Percentiles rank a stretch among this genome's conserved stretches.
These are phyloP conservation scores for Mycena albidolilacea DNA, from an alignment of 768 basidiomycete genomes.

Conservation along the genomic window DNA sequence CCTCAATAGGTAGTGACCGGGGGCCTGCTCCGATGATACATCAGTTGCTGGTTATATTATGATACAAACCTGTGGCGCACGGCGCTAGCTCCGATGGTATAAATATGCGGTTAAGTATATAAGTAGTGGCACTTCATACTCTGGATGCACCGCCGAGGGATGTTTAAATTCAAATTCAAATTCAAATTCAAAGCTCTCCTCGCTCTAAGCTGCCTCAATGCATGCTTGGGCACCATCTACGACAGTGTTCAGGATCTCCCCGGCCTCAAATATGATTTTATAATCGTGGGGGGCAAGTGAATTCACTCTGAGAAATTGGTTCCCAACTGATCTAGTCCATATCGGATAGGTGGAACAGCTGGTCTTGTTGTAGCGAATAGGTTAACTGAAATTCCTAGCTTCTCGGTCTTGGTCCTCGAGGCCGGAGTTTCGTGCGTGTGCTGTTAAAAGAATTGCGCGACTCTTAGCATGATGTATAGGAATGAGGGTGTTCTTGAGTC, in stretches of 20 bases:
- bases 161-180: too few relatives aligned
- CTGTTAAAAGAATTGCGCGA: not conserved
- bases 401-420: slow-evolving; percentile 12
- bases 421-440: not conserved
- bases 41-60: too few relatives aligned
- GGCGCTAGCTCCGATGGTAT: too few relatives aligned
- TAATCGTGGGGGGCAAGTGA: slow-evolving; percentile 1
- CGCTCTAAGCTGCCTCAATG: not conserved
- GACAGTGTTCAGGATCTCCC: not conserved
- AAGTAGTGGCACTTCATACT: too few relatives aligned
- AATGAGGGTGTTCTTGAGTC: not conserved
- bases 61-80: too few relatives aligned
- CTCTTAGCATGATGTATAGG: not conserved
- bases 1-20: too few relatives aligned
- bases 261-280: not conserved
- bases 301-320: too few relatives aligned
- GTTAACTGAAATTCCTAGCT: not conserved
- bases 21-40: too few relatives aligned
- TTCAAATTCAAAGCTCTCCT: not conserved
- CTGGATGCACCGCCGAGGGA: too few relatives aligned
- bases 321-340: too few relatives aligned
- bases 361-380: slow-evolving; percentile 2
- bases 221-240: not conserved
- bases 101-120: too few relatives aligned
- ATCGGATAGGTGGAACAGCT: slow-evolving; percentile 11